Conservation (phyloP, 768 basidiomycete genomes). For the Russula sp. region DNA sequence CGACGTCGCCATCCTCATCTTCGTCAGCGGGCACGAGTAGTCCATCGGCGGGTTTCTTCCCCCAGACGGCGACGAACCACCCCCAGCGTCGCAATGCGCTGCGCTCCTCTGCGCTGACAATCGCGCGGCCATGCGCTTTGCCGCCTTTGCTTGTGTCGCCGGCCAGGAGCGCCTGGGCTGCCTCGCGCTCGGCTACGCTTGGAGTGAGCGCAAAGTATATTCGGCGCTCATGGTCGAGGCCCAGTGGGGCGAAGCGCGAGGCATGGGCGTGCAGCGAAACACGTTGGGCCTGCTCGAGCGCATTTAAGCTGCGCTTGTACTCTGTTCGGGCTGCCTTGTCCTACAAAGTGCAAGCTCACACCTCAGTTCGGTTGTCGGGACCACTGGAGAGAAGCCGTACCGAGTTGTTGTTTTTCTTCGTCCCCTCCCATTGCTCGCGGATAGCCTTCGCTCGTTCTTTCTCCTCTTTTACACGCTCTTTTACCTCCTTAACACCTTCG, state of each 20-base stretch:
- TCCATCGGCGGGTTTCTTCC: slow-evolving; percentile 39
- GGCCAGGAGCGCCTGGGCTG: slow-evolving; percentile 33
- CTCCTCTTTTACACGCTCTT: slow-evolving; percentile 45
- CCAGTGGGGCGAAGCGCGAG: slow-evolving; percentile 56
- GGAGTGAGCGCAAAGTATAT: slow-evolving; percentile 64
- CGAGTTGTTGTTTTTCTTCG: slow-evolving; percentile 25
- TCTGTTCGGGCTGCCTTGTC: slow-evolving; percentile 39
- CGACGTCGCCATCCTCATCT: slow-evolving; percentile 34
- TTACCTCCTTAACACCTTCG: slow-evolving; percentile 47
- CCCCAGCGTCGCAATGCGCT: slow-evolving; percentile 54
- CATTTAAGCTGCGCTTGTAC: slow-evolving; percentile 45
- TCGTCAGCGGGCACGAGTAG: slow-evolving; percentile 18
- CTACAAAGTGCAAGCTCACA: slow-evolving; percentile 26
- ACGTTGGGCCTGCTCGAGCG: slow-evolving; percentile 52
- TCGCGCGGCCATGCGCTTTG: slow-evolving; percentile 37
- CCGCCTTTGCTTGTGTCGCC: slow-evolving; percentile 32
- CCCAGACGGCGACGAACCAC: slow-evolving; percentile 76
- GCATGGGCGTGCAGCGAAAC: slow-evolving; percentile 41
- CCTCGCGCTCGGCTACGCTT: slow-evolving; percentile 50
- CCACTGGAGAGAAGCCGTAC: slow-evolving; percentile 1
- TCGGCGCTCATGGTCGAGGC: slow-evolving; percentile 62
- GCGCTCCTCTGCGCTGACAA: slow-evolving; percentile 45
- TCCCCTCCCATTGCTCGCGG: slow-evolving; percentile 51
- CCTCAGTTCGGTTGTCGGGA: not conserved
- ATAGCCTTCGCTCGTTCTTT: slow-evolving; percentile 51